A percentile compares a stretch with the other conserved stretches of the same genome.
Evolutionary conservation across 805 yeast genomes (phyloP).

Genomic region (Suhomyces kilbournensis): DNA sequence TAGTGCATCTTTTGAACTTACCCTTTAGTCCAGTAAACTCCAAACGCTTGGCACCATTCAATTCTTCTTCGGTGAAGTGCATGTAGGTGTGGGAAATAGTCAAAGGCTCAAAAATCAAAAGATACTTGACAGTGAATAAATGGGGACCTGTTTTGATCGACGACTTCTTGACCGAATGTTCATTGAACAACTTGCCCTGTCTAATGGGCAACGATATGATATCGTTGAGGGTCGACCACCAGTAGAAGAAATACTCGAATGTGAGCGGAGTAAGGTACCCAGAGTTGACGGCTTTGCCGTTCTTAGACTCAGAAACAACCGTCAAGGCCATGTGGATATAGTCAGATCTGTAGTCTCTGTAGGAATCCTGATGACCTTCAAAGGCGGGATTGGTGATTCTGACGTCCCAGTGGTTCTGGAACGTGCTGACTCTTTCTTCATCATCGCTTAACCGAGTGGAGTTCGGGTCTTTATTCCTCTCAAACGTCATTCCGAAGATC

Average conservation of each 20-base stretch:
- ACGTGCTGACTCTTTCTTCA: slow-evolving; percentile 45
- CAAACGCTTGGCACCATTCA: slow-evolving; percentile 20
- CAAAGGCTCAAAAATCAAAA: slow-evolving; percentile 38
- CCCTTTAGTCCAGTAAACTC: slow-evolving; percentile 41
- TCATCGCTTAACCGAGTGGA: slow-evolving; percentile 28
- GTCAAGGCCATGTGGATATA: slow-evolving; percentile 59
- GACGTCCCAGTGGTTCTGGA: slow-evolving; percentile 63
- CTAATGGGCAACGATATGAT: slow-evolving; percentile 33
- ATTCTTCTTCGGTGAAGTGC: slow-evolving; percentile 24
- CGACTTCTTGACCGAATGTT: slow-evolving; percentile 14
- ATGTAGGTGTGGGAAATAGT: slow-evolving; percentile 35
- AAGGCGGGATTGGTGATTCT: slow-evolving; percentile 55
- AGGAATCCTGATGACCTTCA: slow-evolving; percentile 72
- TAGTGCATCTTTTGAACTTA: slow-evolving; percentile 27
- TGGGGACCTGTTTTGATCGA: slow-evolving; percentile 39
- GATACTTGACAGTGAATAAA: slow-evolving; percentile 40
- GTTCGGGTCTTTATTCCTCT: slow-evolving; percentile 46
- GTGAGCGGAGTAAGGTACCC: slow-evolving; percentile 40
- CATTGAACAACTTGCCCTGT: slow-evolving; percentile 33
- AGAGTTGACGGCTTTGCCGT: slow-evolving; percentile 31
- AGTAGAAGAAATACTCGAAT: slow-evolving; percentile 35
- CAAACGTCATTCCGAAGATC: slow-evolving; percentile 74
- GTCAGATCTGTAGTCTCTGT: slow-evolving; percentile 73
- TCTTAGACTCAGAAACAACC: slow-evolving; percentile 31
- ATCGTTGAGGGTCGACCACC: slow-evolving; percentile 41